Evolutionary conservation across 176 grass and related monocot genomes (phyloP).

Genomic region (Rhynchospora tenuis): DNA sequence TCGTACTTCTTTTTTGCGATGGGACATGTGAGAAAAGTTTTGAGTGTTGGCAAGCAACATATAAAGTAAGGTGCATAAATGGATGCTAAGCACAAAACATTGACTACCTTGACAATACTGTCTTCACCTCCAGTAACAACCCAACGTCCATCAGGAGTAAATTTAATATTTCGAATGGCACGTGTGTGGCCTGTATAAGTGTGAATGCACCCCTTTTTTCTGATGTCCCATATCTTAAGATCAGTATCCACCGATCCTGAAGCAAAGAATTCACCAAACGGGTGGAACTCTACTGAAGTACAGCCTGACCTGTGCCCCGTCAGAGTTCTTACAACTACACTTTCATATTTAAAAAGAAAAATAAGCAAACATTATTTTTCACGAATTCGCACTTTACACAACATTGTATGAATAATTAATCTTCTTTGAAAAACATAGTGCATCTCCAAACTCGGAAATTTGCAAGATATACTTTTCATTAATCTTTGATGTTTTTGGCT

Average conservation of each 20-base stretch:
- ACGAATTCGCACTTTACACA: background rate
- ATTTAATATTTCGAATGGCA: slow-evolving; percentile 68
- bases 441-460: background rate
- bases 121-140: slow-evolving; percentile 96
- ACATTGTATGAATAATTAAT: slow-evolving; percentile 5
- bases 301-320: slow-evolving; percentile 77
- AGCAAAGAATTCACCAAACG: slow-evolving; percentile 96
- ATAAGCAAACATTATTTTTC: slow-evolving; percentile 19
- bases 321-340: slow-evolving; percentile 81
- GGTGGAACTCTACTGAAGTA: slow-evolving; percentile 85
- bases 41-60: background rate
- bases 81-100: background rate
- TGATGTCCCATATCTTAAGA: slow-evolving; percentile 99
- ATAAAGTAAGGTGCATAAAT: background rate
- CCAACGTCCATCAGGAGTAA: slow-evolving; percentile 97
- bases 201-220: slow-evolving; percentile 97
- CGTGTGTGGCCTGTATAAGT: slow-evolving; percentile 83
- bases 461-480: slow-evolving; percentile 1
- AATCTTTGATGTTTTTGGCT: background rate
- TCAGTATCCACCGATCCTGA: slow-evolving; percentile 92
- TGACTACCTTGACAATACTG: slow-evolving; percentile 65
- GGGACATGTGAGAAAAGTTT: background rate
- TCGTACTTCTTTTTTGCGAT: background rate
- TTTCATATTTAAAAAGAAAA: slow-evolving; percentile 34
- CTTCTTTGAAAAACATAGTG: background rate